Percentiles rank a stretch among this genome's conserved stretches.
phyloP scores from a whole-genome alignment of 179 eudicot genomes.

The Silene coronaria region DNA sequence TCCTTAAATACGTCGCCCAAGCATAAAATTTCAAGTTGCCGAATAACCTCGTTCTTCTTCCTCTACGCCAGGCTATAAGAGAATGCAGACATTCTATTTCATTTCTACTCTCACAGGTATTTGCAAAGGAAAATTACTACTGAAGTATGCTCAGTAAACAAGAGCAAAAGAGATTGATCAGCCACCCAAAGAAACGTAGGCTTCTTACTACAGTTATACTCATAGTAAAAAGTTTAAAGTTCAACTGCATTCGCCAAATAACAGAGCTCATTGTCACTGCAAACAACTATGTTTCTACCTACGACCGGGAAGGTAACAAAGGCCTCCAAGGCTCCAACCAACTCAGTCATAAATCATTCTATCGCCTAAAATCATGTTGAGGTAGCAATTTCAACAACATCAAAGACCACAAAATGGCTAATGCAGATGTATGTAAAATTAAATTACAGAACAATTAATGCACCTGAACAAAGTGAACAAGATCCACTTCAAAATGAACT shows the following conservation, averaged over 20 bases:
- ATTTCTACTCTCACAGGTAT: background rate
- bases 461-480: constrained; percentile 96
- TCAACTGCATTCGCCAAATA: background rate
- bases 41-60: background rate
- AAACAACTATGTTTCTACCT: background rate
- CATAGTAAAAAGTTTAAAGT: background rate
- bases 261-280: background rate
- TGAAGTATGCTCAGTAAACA: background rate
- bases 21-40: background rate
- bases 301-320: background rate
- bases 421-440: background rate
- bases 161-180: background rate
- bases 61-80: background rate
- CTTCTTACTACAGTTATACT: no score
- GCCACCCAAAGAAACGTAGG: background rate
- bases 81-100: background rate
- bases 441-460: background rate
- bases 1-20: background rate
- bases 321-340: background rate
- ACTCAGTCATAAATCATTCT: background rate
- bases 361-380: background rate
- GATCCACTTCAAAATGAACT: constrained; percentile 93
- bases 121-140: background rate
- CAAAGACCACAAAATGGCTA: background rate
- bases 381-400: background rate